Percentiles rank a stretch among this genome's conserved stretches.
phyloP scores from a whole-genome alignment of 2,329 filamentous ascomycete genomes.

The Polychaeton citri region DNA sequence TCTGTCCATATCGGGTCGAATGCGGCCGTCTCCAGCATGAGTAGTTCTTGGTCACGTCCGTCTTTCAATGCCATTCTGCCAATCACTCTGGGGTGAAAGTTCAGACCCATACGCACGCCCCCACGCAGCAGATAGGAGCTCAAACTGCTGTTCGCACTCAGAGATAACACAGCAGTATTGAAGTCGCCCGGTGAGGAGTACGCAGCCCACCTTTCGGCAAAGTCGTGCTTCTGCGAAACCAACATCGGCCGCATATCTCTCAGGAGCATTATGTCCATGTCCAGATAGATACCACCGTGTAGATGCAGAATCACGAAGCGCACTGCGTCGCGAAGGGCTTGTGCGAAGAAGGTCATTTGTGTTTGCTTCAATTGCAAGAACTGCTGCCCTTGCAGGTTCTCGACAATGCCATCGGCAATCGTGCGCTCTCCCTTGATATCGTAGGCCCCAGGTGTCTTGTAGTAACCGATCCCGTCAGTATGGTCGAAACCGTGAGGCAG shows the following conservation, averaged over 20 bases:
- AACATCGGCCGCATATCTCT: constrained; percentile 42
- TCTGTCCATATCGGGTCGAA: constrained; percentile 47
- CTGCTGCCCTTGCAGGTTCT: constrained; percentile 36
- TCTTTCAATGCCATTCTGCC: constrained; percentile 46
- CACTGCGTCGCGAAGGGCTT: constrained; percentile 43
- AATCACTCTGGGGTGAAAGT: constrained; percentile 43
- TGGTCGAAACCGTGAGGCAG: constrained; percentile 35
- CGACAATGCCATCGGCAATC: constrained; percentile 39
- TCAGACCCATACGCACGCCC: constrained; percentile 44
- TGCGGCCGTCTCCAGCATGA: constrained; percentile 44
- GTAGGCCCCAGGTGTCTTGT: constrained; percentile 32
- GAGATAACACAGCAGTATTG: constrained; percentile 2
- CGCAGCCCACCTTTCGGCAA: constrained; percentile 43
- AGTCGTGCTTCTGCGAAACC: constrained; percentile 37
- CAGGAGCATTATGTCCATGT: constrained; percentile 44
- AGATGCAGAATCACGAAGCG: constrained; percentile 42
- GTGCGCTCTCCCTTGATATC: constrained; percentile 27
- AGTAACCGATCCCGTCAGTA: constrained; percentile 37
- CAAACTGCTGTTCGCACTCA: not conserved
- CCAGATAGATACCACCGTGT: constrained; percentile 41
- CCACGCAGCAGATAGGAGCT: constrained; percentile 39
- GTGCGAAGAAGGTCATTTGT: constrained; percentile 45
- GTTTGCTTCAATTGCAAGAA: constrained; percentile 41
- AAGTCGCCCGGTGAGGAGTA: constrained; percentile 17
- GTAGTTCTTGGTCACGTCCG: constrained; percentile 38